Evolutionary conservation across 1,284 basidiomycete species (phyloP).

Genomic region (Cutaneotrichosporon sp.): DNA sequence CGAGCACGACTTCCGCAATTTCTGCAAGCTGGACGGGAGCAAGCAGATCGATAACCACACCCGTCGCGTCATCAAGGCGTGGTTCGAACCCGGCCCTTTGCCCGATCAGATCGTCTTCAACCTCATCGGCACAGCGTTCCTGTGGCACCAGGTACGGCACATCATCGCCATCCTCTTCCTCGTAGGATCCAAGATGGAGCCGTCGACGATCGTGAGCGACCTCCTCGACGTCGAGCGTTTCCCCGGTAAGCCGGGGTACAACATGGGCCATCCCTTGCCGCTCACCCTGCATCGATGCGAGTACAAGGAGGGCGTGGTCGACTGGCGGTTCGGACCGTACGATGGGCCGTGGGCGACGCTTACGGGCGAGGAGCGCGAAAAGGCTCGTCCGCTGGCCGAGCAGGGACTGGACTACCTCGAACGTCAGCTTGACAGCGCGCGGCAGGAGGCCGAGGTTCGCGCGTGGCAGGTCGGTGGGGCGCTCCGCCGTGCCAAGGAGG

Average conservation of each 20-base stretch:
- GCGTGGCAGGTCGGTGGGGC: constrained; percentile 58
- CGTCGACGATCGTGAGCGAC: constrained; percentile 63
- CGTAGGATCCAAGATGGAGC: constrained; percentile 75
- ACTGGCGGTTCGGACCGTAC: constrained; percentile 66
- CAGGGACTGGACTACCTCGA: constrained; percentile 35
- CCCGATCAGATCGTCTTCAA: constrained; percentile 64
- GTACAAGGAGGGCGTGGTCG: constrained; percentile 60
- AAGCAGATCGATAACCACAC: constrained; percentile 76
- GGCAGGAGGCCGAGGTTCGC: constrained; percentile 50
- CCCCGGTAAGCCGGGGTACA: constrained; percentile 80
- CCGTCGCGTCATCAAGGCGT: constrained; percentile 36
- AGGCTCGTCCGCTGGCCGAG: constrained; percentile 19
- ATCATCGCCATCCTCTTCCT: constrained; percentile 92
- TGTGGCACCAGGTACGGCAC: constrained; percentile 96
- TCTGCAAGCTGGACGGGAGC: constrained; percentile 88
- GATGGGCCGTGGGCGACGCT: constrained; percentile 37
- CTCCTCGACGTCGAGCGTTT: constrained; percentile 60
- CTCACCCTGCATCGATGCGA: constrained; percentile 89
- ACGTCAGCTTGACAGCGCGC: constrained; percentile 29
- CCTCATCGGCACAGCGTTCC: constrained; percentile 80
- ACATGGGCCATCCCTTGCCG: constrained; percentile 87
- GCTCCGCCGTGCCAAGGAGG: constrained; percentile 22
- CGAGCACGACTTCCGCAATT: constrained; percentile 92
- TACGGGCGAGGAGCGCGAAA: constrained; percentile 14
- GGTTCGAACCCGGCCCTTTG: constrained; percentile 26